phyloP scores from a whole-genome alignment of 2,329 filamentous ascomycete genomes.

The Fusarium sulawesiense region DNA sequence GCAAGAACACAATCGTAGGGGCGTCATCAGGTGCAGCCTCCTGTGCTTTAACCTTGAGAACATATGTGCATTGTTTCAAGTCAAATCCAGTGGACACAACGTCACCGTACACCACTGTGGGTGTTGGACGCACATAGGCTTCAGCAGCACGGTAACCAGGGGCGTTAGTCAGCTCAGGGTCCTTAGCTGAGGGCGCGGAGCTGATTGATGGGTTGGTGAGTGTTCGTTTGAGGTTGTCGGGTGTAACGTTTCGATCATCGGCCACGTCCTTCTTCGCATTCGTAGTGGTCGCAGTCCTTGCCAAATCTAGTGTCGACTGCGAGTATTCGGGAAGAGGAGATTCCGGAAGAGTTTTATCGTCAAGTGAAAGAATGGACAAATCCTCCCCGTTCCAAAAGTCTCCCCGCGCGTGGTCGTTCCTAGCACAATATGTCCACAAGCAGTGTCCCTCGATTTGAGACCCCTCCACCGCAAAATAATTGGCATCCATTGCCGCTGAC shows the following conservation, averaged over 20 bases:
- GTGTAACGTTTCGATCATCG: conserved; percentile 72
- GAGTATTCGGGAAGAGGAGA: conserved; percentile 61
- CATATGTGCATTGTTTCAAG: conserved; percentile 81
- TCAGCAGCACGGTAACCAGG: conserved; percentile 90
- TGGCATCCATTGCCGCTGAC: conserved; percentile 92
- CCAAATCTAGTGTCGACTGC: conserved; percentile 59
- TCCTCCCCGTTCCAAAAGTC: conserved; percentile 99
- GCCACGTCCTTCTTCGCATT: conserved; percentile 55
- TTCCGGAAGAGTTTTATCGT: conserved; percentile 75
- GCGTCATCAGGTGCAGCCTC: conserved; percentile 68
- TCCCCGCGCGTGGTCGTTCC: conserved; percentile 88
- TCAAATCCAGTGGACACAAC: conserved; percentile 83
- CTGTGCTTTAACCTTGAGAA: conserved; percentile 73
- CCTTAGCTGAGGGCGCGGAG: conserved; percentile 63
- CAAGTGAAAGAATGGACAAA: conserved; percentile 85
- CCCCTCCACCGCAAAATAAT: conserved; percentile 91
- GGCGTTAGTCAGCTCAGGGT: conserved; percentile 69
- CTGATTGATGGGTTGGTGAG: conserved; percentile 76
- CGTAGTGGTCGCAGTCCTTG: conserved; percentile 37
- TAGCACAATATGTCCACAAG: conserved; percentile 85
- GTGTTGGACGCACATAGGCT: conserved; percentile 88
- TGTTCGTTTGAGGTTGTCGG: conserved; percentile 78
- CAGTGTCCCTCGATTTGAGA: conserved; percentile 86
- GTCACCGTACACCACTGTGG: conserved; percentile 78
- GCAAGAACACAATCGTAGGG: conserved; percentile 87